phyloP scores from a whole-genome alignment of 139 green algal species.

The Edaphochlamys debaryana region DNA sequence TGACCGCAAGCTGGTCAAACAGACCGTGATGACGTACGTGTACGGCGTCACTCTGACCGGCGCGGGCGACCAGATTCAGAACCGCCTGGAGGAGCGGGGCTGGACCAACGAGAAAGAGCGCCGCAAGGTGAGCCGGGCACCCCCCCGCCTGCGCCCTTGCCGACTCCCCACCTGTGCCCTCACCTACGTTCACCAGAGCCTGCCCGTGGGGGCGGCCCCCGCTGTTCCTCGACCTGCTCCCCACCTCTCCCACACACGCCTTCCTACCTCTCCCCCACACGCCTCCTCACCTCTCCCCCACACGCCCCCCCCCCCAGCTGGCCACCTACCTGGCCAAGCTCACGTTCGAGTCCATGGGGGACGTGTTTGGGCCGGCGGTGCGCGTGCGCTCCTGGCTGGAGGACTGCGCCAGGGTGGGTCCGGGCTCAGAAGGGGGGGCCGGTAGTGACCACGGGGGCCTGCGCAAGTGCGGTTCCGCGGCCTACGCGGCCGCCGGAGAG shows the following conservation, averaged over 20 bases:
- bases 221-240: not conserved
- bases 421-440: too few species aligned
- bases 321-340: constrained; percentile 80
- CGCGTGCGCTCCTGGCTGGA: constrained; percentile 93
- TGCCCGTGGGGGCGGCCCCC: too few species aligned
- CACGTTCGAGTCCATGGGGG: constrained; percentile 79
- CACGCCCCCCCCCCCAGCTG: constrained; percentile 37
- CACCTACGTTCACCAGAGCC: too few species aligned
- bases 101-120: constrained; percentile 58
- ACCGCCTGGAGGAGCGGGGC: constrained; percentile 81
- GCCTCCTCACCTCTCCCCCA: not conserved
- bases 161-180: too few species aligned
- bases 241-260: not conserved
- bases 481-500: too few species aligned
- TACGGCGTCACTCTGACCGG: constrained; percentile 97
- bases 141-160: too few species aligned
- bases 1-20: constrained; percentile 98
- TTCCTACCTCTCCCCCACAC: not conserved
- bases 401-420: constrained; percentile 67
- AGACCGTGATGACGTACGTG: constrained; percentile 99
- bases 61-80: constrained; percentile 88
- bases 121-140: constrained; percentile 52
- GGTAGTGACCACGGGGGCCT: too few species aligned
- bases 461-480: too few species aligned
- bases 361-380: constrained; percentile 88